Base-by-base conservation (phyloP, 192 early-diverging fungal species). In the Bifiguratus adelaidae region DNA sequence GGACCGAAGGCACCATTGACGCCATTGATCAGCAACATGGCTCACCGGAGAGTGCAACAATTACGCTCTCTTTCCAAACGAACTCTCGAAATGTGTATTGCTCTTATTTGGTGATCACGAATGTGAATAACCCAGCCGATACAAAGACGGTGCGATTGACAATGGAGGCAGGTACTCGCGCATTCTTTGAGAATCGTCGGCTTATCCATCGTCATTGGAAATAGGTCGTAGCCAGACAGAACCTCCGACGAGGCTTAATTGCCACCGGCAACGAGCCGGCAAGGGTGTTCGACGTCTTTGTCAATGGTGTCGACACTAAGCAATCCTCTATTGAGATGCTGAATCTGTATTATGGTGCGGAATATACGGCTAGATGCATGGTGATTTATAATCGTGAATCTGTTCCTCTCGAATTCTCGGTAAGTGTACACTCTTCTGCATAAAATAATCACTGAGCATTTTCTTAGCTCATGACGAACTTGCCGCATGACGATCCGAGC, bases 201-300 rank as follows among this genome's bases (percentile, higher is more conserved):
- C 22, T 21, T 29, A 7, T 11, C 32, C 15, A 15, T 13, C 32
- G 32, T 34, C 15, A 34, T 9, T 52, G 12, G 6, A n/a, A 22
- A 26, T 25, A 55, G 53, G 56, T 73, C 9, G 70, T 73, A 38
- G 70, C 70, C 24, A 38, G 70, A 5, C 70, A 73, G 55, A 68
- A 68, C 41, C 34, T 73, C 19, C 37, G 59, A 36, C 63, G 70
- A 20, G 56, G 54, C 3, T 38, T 54, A 16, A 60, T 48, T 24
- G 18, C 37, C 6, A 40, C 48, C 30, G 50, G 59, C 24, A 44
- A 59, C 15, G 34, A 54, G 16, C 70, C 61, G 36, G 79, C 68
- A 44, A 63, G 69, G 24, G 81, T 86, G 0, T 89, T 89, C 68
- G 81, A 89, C 40, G 80, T 89, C 3, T 82, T 68, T 55, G 69